Base-by-base conservation (phyloP, 805 yeast genomes). In the Starmerella apicola region DNA sequence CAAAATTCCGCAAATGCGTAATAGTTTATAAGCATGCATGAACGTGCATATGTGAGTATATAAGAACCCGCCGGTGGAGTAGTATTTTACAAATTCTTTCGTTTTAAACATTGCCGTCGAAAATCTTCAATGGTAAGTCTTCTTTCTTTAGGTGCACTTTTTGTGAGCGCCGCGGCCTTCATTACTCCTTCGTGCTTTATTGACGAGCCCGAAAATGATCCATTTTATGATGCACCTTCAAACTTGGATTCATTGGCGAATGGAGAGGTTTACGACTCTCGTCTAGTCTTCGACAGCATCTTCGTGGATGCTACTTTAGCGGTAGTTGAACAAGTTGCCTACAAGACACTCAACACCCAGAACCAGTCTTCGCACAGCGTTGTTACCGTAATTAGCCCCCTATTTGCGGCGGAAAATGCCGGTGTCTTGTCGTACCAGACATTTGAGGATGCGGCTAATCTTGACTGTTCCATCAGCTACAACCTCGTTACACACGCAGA, bases 371-470 rank as follows among this genome's bases (percentile, higher is more conserved):
- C 34, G 16, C 35, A 42, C 3, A 29, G 39, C n/a, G 34, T 48
- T 9, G 43, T 46, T 3, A 45, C 49, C 13, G 38, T 45, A 7
- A 37, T 42, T 31, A 28, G 32, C 18, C 49, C 46, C n/a, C 13
- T 26, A 3, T 36, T 25, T 26, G 21, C 32, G n/a, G 20, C 22
- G 19, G 6, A 9, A 10, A 33, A 38, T 10, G 32, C 37, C 19
- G 19, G 20, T 20, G 28, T 38, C 10, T 19, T 38, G 23, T 38
- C 41, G 5, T 9, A 19, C 17, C 35, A 6, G 26, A 12, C 12
- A 23, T 23, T 8, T 30, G 32, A 30, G 18, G 17, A 30, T 30
- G 7, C 32, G 12, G 6, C 20, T 30, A 30, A 30, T n/a, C n/a
- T n/a, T n/a, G n/a, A n/a, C n/a, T n/a, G n/a, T n/a, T n/a, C n/a